Evolutionary conservation across 371 early-diverging fungal species (phyloP), one percentile per base, ranked within the genome.

Genomic region (Mortierella sp.): DNA sequence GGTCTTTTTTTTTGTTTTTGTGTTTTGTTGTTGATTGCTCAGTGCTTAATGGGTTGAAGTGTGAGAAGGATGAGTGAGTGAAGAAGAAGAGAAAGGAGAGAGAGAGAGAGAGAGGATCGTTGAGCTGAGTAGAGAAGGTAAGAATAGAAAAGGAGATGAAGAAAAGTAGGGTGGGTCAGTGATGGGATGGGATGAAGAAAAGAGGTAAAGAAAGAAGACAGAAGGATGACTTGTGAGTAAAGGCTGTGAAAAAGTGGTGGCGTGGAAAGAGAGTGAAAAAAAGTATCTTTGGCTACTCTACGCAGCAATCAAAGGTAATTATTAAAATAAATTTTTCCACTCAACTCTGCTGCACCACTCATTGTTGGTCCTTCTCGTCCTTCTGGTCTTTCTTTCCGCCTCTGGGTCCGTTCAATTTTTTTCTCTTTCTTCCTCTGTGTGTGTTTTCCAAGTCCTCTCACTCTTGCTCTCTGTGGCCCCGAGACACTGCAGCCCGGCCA

Each of bases 21-120:
- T 55, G n/a, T n/a, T n/a, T n/a, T 55, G 55, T 26, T 26, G 47
- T 22, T 47, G 68, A n/a, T 11, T 41, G 70, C 52, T 69, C 53
- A 53, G 58, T 53, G 52, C 39, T 37, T 34, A 24, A 22, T 22
- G 39, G 16, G 19, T n/a, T 14, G 39, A 50, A 64, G 26, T 9
- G 37, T 22, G 19, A 40, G 48, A 24, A 71, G 31, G 45, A 29
- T 44, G 50, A 64, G 34, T 44, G 55, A 55, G 68, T 22, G 53
- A 13, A n/a, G 29, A 45, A n/a, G 10, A 13, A 45, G 47, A 63
- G 41, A 24, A 26, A 29, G 26, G 58, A 43, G 40, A 13, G 58
- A 19, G 58, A 31, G 63, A 61, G 26, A 34, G 5, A 26, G 26
- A 10, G 34, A 61, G 6, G 31, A 4, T 61, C 9, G 8, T n/a